Percentiles rank a stretch among this genome's conserved stretches.
Evolutionary conservation across 139 green algal genomes (phyloP).

Genomic region (Pedinophyceae sp.): DNA sequence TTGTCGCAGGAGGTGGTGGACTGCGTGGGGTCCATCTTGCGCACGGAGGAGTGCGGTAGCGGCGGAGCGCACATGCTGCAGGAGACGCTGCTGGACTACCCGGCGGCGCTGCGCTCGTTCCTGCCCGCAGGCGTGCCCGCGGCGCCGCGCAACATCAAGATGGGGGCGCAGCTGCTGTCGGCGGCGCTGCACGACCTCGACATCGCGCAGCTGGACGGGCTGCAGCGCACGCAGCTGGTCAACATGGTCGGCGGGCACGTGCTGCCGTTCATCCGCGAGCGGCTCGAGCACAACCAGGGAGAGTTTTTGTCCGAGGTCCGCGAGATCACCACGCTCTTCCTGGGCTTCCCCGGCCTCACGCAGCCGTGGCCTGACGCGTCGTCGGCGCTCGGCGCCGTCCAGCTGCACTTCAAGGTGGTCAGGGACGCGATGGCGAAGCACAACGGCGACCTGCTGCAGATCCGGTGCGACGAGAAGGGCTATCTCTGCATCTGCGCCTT

Average conservation of each 20-base stretch:
- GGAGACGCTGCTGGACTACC: no score
- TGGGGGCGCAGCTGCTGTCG: no score
- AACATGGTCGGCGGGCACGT: constrained; percentile 54
- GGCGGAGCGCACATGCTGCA: no score
- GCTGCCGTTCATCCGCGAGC: constrained; percentile 37
- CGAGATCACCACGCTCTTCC: constrained; percentile 55
- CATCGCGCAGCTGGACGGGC: neutral
- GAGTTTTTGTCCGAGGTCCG: constrained; percentile 68
- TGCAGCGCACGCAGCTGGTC: neutral
- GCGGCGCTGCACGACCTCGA: no score
- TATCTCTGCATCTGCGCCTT: constrained; percentile 68
- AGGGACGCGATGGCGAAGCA: constrained; percentile 20
- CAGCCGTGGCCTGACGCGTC: no score
- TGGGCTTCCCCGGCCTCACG: constrained; percentile 63
- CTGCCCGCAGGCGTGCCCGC: no score
- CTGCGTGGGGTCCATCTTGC: neutral
- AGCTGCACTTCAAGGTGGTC: no score
- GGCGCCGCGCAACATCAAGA: no score
- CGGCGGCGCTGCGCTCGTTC: no score
- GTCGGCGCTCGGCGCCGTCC: no score
- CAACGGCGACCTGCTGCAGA: constrained; percentile 59
- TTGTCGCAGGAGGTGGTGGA: neutral
- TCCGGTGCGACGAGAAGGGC: constrained; percentile 75
- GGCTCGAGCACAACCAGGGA: constrained; percentile 47
- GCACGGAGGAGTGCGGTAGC: no score